Evolutionary conservation across 441 rosid genomes (phyloP), one percentile per base, ranked within the genome.

Genomic region (Breynia disticha): DNA sequence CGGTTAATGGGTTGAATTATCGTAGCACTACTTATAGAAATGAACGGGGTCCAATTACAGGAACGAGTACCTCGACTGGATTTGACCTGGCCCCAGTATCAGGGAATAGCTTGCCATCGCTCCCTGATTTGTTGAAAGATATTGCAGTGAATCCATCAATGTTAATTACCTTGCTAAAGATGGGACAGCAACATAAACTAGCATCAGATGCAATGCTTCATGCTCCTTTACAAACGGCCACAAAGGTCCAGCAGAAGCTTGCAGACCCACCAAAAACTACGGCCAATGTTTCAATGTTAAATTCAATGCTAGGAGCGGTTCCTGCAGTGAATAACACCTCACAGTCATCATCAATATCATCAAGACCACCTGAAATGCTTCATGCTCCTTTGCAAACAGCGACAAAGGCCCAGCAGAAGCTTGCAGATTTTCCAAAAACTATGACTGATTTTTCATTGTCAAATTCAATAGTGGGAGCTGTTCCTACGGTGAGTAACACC

Each of bases 121-220:
- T 82, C 37, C 83, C 87, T 55, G 73, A 78, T 50, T 58, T 86
- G 19, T 65, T 83, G 71, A 80, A 86, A 61, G 82, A 78, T 64
- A 78, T 91, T 49, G 84, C 73, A 15, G 87, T 68, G 42, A 82
- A 86, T 76, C 97, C 99, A 12, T 65, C 84, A 50, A 71, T 80
- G 83, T 56, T 93, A 67, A 28, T 81, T 48, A 83, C 76, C 67
- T 28, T 86, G 55, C 78, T 93, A 48, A 83, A 86, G 78, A 74
- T 81, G 81, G 84, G 89, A 42, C 86, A 81, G 54, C 85, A 75
- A 55, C 87, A 86, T 68, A 75, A 62, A 59, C 62, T 73, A 66
- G 72, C 76, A 47, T 41, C 76, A 19, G 95, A n/a, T n/a, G n/a
- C n/a, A n/a, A n/a, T n/a, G n/a, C n/a, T n/a, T n/a, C n/a, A n/a